These are phyloP conservation scores for Podospora comata DNA, from an alignment of 495 filamentous ascomycete genomes.

Conservation along the genomic window DNA sequence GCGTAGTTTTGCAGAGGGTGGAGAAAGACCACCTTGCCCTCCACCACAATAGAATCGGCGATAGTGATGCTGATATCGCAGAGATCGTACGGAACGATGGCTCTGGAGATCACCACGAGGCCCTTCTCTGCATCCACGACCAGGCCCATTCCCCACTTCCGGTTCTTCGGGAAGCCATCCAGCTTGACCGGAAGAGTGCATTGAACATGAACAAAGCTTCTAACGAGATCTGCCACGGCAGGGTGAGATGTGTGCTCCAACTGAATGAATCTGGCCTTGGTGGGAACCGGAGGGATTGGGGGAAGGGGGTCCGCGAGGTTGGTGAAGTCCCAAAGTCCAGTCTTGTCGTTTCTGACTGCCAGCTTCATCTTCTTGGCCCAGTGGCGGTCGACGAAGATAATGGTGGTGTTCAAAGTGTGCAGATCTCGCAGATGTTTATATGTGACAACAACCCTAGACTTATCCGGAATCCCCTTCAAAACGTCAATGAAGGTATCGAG, in stretches of 20 bases:
- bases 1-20: slow-evolving; percentile 98
- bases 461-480: slow-evolving; percentile 84
- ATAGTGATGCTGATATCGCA: slow-evolving; percentile 95
- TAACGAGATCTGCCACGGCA: slow-evolving; percentile 84
- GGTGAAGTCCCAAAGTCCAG: slow-evolving; percentile 91
- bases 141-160: slow-evolving; percentile 91
- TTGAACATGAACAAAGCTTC: slow-evolving; percentile 89
- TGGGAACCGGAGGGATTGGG: slow-evolving; percentile 63
- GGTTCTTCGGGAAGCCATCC: slow-evolving; percentile 88
- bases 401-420: slow-evolving; percentile 88
- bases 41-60: slow-evolving; percentile 90
- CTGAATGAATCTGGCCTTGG: slow-evolving; percentile 83
- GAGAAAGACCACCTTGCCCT: slow-evolving; percentile 91
- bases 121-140: slow-evolving; percentile 96
- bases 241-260: slow-evolving; percentile 86
- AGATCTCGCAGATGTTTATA: slow-evolving; percentile 95
- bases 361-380: slow-evolving; percentile 93
- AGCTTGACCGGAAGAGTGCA: slow-evolving; percentile 93
- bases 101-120: slow-evolving; percentile 86
- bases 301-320: slow-evolving; percentile 79
- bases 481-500: slow-evolving; percentile 88
- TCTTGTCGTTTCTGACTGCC: slow-evolving; percentile 84
- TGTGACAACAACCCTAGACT: slow-evolving; percentile 83
- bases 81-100: slow-evolving; percentile 91
- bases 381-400: slow-evolving; percentile 89